These are phyloP conservation scores for Grigorovia jiainica DNA, from an alignment of 805 yeast genomes.

Conservation along the genomic window DNA sequence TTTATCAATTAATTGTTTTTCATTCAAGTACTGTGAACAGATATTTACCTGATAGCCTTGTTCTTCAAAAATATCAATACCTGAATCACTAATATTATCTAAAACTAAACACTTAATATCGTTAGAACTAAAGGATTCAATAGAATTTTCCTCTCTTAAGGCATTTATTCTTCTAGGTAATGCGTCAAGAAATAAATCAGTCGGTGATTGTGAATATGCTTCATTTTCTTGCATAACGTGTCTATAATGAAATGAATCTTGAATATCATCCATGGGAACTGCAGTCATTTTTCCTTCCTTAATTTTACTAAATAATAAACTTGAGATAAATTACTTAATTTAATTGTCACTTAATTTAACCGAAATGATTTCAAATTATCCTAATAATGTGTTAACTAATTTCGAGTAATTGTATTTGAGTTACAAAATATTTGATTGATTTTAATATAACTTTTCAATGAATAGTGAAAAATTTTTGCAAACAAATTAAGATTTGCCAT, in stretches of 20 bases:
- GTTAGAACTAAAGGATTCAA: constrained; percentile 93
- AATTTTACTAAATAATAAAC: too few relatives aligned
- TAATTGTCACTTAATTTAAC: too few relatives aligned
- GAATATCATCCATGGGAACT: not conserved
- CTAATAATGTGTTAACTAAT: too few relatives aligned
- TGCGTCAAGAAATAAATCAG: constrained; percentile 51
- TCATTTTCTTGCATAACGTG: not conserved
- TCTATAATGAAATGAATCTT: not conserved
- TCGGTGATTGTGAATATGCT: constrained; percentile 52
- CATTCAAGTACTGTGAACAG: constrained; percentile 76
- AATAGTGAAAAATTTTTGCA: too few relatives aligned
- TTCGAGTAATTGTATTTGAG: too few relatives aligned
- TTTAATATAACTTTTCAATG: too few relatives aligned
- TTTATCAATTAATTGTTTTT: constrained; percentile 87
- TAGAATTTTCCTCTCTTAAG: constrained; percentile 45
- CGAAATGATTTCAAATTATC: too few relatives aligned
- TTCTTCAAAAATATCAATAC: constrained; percentile 66
- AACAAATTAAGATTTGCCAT: too few relatives aligned
- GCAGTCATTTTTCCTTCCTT: not conserved
- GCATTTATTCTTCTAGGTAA: constrained; percentile 35
- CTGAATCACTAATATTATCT: constrained; percentile 89
- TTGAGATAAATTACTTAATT: too few relatives aligned
- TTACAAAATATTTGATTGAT: too few relatives aligned
- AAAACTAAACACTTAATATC: constrained; percentile 83
- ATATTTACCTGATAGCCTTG: constrained; percentile 97